phyloP scores from a whole-genome alignment of 148 eudicot genomes.

The Camellia lanceoleosa region DNA sequence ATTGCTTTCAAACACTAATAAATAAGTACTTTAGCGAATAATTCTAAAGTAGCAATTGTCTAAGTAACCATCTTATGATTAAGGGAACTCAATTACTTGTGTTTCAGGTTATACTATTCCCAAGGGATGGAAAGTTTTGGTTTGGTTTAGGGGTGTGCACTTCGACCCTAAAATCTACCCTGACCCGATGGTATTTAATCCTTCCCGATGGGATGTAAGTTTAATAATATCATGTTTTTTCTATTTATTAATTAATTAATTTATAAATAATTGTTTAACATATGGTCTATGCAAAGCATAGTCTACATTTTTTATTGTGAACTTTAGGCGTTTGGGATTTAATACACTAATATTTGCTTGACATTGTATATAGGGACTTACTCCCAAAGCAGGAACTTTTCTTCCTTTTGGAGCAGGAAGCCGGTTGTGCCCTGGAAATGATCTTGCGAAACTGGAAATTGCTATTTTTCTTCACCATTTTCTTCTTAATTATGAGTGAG shows the following conservation, averaged over 20 bases:
- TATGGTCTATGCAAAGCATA: too few relatives aligned
- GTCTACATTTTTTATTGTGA: too few relatives aligned
- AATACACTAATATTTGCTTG: not conserved
- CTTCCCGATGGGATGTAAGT: conserved; percentile 94
- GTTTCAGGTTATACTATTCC: conserved; percentile 70
- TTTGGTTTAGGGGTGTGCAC: conserved; percentile 76
- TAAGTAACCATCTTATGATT: not conserved
- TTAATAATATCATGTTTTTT: not conserved
- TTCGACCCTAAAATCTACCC: conserved; percentile 59
- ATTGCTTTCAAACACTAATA: too few relatives aligned
- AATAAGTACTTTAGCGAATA: too few relatives aligned
- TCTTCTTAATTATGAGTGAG: conserved; percentile 69
- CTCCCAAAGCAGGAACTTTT: conserved; percentile 68
- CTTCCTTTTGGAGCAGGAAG: conserved; percentile 87
- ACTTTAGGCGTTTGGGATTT: not conserved
- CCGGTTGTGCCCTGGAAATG: conserved; percentile 84
- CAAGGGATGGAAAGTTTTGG: conserved; percentile 80
- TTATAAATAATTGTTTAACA: not conserved
- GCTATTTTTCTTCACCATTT: conserved; percentile 80
- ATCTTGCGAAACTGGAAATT: conserved; percentile 86
- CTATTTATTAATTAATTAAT: not conserved
- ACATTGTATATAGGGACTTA: conserved; percentile 32
- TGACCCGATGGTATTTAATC: conserved; percentile 61
- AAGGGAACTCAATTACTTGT: not conserved
- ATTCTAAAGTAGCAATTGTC: not conserved